Conservation (phyloP, 805 yeast species). For the Blastobotrys peoriensis region DNA sequence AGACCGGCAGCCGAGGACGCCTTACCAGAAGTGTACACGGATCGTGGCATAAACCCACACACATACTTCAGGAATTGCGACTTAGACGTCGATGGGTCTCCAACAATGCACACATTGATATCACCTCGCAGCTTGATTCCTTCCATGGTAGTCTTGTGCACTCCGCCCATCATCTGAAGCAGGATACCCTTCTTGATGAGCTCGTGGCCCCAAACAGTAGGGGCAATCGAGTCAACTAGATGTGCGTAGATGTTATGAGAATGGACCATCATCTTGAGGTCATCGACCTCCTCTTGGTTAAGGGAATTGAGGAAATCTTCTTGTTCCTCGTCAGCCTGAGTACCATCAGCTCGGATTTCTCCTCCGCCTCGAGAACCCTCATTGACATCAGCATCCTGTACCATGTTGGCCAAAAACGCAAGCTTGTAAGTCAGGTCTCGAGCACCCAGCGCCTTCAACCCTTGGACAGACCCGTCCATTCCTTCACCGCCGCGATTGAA, state of each 20-base stretch:
- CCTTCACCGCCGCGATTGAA: conserved; percentile 57
- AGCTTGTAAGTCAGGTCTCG: conserved; percentile 88
- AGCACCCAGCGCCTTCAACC: conserved; percentile 84
- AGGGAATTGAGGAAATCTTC: conserved; percentile 72
- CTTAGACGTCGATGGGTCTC: conserved; percentile 96
- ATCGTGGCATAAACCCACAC: conserved; percentile 83
- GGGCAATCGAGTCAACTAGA: conserved; percentile 83
- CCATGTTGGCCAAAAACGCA: conserved; percentile 90
- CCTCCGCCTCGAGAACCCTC: conserved; percentile 31
- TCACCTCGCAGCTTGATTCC: conserved; percentile 96
- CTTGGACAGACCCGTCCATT: conserved; percentile 78
- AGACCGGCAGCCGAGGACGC: conserved; percentile 98
- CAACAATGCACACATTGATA: conserved; percentile 91
- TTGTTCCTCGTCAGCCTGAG: conserved; percentile 63
- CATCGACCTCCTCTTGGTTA: conserved; percentile 75
- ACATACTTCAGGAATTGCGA: conserved; percentile 94
- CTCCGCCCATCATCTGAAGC: conserved; percentile 88
- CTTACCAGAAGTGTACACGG: conserved; percentile 95
- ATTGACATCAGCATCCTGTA: conserved; percentile 49
- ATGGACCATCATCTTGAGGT: conserved; percentile 83
- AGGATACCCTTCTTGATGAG: conserved; percentile 86
- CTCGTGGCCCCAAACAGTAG: conserved; percentile 95
- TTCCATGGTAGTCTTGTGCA: conserved; percentile 87
- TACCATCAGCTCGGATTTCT: conserved; percentile 35
- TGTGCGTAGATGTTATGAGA: conserved; percentile 80